phyloP scores from a whole-genome alignment of 305 asterid species.

The Salvia sclarea region DNA sequence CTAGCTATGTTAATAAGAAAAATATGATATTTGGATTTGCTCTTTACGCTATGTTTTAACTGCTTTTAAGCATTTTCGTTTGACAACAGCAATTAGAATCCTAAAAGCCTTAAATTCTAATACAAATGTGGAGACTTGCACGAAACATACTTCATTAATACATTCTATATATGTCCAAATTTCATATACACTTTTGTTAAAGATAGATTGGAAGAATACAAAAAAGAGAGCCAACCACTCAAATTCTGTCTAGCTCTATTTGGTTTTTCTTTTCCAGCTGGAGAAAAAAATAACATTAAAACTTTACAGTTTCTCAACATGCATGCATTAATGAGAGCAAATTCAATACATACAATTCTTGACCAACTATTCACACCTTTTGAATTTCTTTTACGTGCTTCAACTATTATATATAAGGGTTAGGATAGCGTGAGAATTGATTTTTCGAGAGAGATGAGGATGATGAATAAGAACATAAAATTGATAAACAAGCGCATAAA shows the following conservation, averaged over 20 bases:
- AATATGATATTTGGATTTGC: background rate
- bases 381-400: background rate
- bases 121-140: constrained; percentile 18
- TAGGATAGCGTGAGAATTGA: no score
- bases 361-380: constrained; percentile 15
- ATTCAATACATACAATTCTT: background rate
- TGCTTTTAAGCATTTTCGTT: background rate
- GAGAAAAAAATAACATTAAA: background rate
- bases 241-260: background rate
- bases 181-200: background rate
- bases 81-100: background rate
- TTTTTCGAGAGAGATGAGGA: no score
- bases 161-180: background rate
- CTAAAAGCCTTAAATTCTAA: constrained; percentile 7
- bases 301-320: background rate
- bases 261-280: background rate
- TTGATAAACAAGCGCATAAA: no score
- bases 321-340: background rate
- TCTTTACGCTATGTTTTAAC: background rate
- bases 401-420: background rate
- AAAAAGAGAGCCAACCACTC: background rate
- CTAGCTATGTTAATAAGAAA: no score
- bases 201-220: background rate
- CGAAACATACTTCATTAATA: constrained; percentile 4
- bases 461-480: no score